phyloP scores from a whole-genome alignment of 768 basidiomycete species.

The Tylopilus sp. region DNA sequence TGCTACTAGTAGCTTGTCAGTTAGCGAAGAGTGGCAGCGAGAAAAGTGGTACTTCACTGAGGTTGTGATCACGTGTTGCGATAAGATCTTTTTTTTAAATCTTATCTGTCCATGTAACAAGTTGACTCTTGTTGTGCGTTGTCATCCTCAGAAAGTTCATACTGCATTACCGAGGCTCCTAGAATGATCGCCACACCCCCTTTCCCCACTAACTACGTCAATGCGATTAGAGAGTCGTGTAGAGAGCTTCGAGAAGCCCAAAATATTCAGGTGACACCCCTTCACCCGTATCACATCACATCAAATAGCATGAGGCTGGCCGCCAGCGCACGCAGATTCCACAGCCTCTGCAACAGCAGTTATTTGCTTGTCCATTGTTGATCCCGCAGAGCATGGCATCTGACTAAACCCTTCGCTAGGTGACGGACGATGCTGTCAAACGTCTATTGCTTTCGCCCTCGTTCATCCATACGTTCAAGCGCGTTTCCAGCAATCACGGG shows the following conservation, averaged over 20 bases:
- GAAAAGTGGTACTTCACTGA: not conserved
- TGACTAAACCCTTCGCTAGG: constrained; percentile 38
- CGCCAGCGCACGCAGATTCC: not conserved
- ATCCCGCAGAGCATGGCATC: not conserved
- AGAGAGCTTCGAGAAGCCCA: constrained; percentile 43
- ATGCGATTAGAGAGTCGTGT: constrained; percentile 53
- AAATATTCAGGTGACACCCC: constrained; percentile 47
- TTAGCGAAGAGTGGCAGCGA: not conserved
- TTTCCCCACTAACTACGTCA: constrained; percentile 44
- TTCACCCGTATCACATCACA: constrained; percentile 3
- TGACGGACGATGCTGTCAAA: constrained; percentile 52
- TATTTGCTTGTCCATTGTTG: not conserved
- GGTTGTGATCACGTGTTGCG: constrained; percentile 21
- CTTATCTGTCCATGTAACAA: not conserved
- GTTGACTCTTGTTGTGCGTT: not conserved
- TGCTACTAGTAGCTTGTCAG: not conserved
- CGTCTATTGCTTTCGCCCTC: constrained; percentile 61
- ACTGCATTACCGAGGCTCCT: not conserved
- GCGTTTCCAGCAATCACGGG: constrained; percentile 63
- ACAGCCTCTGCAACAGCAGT: not conserved
- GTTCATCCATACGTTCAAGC: constrained; percentile 59
- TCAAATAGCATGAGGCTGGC: not conserved
- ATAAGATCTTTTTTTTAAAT: constrained; percentile 6
- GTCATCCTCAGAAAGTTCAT: not conserved
- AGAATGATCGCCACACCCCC: constrained; percentile 36